Conservation (phyloP, 805 yeast genomes). For the Pichia gijzeniarum region DNA sequence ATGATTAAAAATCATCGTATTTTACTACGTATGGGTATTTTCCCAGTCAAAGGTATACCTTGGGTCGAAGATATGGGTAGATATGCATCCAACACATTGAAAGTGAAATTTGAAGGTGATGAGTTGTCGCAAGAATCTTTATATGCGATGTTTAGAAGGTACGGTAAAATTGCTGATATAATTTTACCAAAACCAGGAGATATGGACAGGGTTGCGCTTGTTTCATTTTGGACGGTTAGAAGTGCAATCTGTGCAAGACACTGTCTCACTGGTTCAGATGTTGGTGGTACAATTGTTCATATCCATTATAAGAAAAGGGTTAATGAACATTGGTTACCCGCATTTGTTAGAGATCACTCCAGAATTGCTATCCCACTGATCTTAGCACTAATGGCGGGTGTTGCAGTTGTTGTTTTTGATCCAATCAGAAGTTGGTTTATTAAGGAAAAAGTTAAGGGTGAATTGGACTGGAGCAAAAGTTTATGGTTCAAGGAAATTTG, state of each 20-base stretch:
- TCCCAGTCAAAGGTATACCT: constrained; percentile 83
- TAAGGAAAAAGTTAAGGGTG: constrained; percentile 61
- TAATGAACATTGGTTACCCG: constrained; percentile 45
- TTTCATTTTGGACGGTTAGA: constrained; percentile 49
- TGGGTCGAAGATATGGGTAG: constrained; percentile 93
- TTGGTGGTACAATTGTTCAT: constrained; percentile 63
- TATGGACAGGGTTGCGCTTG: constrained; percentile 44
- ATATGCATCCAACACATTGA: constrained; percentile 57
- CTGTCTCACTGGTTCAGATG: constrained; percentile 74
- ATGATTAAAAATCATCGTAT: constrained; percentile 19
- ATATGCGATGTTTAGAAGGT: constrained; percentile 76
- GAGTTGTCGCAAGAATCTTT: constrained; percentile 69
- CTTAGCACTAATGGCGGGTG: constrained; percentile 69
- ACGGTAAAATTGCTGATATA: constrained; percentile 78
- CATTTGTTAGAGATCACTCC: constrained; percentile 66
- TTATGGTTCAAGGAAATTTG: constrained; percentile 30
- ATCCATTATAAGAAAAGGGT: constrained; percentile 61
- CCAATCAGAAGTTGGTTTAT: constrained; percentile 84
- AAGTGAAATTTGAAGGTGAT: constrained; percentile 71
- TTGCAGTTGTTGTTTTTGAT: constrained; percentile 84
- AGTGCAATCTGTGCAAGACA: constrained; percentile 84
- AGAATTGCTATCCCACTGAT: constrained; percentile 76
- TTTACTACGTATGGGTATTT: constrained; percentile 48
- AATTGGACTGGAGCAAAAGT: constrained; percentile 38
- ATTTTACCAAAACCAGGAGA: constrained; percentile 44